phyloP scores from a whole-genome alignment of 257 asterid genomes.

The Nicotiana otophora region DNA sequence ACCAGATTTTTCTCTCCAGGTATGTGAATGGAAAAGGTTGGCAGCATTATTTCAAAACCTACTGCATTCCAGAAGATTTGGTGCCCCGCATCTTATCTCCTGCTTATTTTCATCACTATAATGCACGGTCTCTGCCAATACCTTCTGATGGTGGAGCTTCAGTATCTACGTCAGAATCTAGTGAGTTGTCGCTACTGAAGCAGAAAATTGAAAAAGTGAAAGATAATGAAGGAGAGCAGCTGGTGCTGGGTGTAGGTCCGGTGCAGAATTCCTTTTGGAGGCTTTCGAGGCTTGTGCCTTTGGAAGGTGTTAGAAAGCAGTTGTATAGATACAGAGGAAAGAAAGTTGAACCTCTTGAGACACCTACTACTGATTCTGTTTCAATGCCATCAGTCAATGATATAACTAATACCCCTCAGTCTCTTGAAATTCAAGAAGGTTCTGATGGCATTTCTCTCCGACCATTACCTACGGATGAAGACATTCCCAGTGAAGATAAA shows the following conservation, averaged over 20 bases:
- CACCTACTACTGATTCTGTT: slow-evolving; percentile 48
- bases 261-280: slow-evolving; percentile 95
- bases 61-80: slow-evolving; percentile 97
- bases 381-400: slow-evolving; percentile 57
- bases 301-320: slow-evolving; percentile 76
- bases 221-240: slow-evolving; percentile 74
- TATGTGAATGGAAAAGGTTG: slow-evolving; percentile 89
- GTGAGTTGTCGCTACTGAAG: slow-evolving; percentile 33
- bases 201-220: slow-evolving; percentile 45
- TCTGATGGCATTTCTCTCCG: slow-evolving; percentile 93
- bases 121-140: slow-evolving; percentile 36
- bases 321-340: slow-evolving; percentile 46
- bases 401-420: slow-evolving; percentile 59
- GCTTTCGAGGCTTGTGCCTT: slow-evolving; percentile 92
- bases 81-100: slow-evolving; percentile 98
- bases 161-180: slow-evolving; percentile 34
- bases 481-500: slow-evolving; percentile 37
- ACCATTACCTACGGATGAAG: slow-evolving; percentile 65
- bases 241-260: slow-evolving; percentile 97
- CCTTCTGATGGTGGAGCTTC: slow-evolving; percentile 41
- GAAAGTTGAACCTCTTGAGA: slow-evolving; percentile 41
- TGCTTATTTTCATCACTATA: slow-evolving; percentile 99
- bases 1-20: slow-evolving; percentile 40
- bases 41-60: slow-evolving; percentile 83
- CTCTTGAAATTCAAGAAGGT: slow-evolving; percentile 96